Evolutionary conservation across 495 filamentous ascomycete species (phyloP).

Genomic region (Podospora pseudocomata): DNA sequence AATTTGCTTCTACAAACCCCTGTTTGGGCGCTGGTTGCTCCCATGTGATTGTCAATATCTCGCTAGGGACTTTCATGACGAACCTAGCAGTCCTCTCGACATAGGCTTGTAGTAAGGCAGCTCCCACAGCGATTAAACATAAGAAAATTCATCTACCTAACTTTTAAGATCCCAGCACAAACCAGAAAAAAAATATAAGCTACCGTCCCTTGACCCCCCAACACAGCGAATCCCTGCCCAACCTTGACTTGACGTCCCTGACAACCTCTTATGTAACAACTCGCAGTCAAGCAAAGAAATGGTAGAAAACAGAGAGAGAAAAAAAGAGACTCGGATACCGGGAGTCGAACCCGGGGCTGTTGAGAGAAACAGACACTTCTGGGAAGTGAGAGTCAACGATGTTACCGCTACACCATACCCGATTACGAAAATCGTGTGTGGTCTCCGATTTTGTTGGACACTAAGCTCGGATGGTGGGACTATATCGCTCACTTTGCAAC

Average conservation of each 20-base stretch:
- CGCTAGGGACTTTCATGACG: no score
- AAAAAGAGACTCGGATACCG: constrained; percentile 20
- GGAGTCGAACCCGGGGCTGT: constrained; percentile 21
- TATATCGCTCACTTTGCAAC: neutral
- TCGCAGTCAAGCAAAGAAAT: neutral
- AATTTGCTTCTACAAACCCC: neutral
- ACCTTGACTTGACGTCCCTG: neutral
- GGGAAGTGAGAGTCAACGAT: constrained; percentile 22
- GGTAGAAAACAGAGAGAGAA: neutral
- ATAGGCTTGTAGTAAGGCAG: no score
- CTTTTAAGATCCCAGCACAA: no score
- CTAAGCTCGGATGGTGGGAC: rapidly evolving
- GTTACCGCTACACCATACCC: constrained; percentile 25
- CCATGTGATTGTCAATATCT: neutral
- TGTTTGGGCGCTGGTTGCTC: neutral
- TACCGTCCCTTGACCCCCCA: neutral
- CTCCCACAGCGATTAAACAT: no score
- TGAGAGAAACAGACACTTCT: constrained; percentile 19
- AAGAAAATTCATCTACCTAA: no score
- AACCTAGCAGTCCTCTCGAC: no score
- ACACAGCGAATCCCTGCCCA: neutral
- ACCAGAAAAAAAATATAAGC: neutral
- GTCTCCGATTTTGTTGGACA: constrained; percentile 11
- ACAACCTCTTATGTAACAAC: neutral
- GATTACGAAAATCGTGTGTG: constrained; percentile 15